These are phyloP conservation scores for Schizophyllum commune DNA, from an alignment of 1,284 basidiomycete genomes.

Conservation along the genomic window DNA sequence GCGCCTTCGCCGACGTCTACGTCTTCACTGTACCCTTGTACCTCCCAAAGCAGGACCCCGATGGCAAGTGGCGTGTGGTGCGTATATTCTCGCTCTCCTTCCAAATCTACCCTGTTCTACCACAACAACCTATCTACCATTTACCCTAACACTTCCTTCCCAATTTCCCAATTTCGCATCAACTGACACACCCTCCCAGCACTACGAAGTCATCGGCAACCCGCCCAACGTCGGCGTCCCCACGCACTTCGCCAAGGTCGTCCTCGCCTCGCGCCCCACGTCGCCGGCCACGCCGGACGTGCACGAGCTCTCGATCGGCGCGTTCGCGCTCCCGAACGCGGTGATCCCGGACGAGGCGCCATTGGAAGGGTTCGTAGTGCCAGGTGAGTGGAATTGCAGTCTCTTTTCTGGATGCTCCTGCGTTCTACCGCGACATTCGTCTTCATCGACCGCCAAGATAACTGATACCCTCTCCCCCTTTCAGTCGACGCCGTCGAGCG, in stretches of 20 bases:
- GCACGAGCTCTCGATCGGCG: conserved; percentile 76
- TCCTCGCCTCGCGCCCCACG: conserved; percentile 71
- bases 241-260: conserved; percentile 97
- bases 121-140: not conserved
- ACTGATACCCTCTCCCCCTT: not conserved
- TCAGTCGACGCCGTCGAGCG: conserved; percentile 87
- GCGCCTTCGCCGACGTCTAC: conserved; percentile 87
- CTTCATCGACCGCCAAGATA: not conserved
- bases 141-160: not conserved
- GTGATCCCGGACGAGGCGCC: conserved; percentile 80
- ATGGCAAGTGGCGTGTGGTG: conserved; percentile 94
- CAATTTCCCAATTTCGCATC: not conserved
- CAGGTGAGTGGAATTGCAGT: conserved; percentile 45
- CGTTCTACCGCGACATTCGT: not conserved
- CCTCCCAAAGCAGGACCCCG: conserved; percentile 74
- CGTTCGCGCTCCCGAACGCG: conserved; percentile 92
- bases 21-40: conserved; percentile 98
- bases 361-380: conserved; percentile 73
- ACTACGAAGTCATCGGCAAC: conserved; percentile 89
- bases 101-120: too few species aligned
- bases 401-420: not conserved
- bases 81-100: too few species aligned
- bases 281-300: conserved; percentile 67
- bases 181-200: conserved; percentile 35
- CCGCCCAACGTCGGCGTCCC: conserved; percentile 90